These are phyloP conservation scores for Ceratocystis alfenasii DNA, from an alignment of 2,329 filamentous ascomycete species.

Conservation along the genomic window DNA sequence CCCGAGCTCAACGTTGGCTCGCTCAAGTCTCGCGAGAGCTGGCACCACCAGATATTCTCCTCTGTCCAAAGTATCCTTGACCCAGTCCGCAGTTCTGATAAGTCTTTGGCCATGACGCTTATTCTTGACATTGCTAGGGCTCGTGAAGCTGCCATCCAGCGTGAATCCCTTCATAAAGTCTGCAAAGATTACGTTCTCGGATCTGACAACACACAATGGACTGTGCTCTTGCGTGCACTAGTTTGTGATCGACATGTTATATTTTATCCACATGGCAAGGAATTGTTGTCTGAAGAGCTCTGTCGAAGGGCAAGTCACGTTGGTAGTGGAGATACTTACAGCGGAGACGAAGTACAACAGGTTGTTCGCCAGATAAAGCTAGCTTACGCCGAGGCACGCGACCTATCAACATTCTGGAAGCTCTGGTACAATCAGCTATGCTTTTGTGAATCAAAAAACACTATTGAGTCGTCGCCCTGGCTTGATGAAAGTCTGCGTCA, in stretches of 20 bases:
- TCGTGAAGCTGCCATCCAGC: slow-evolving; percentile 29
- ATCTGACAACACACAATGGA: slow-evolving; percentile 33
- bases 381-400: slow-evolving; percentile 35
- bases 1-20: slow-evolving; percentile 20
- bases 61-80: slow-evolving; percentile 27
- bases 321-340: slow-evolving; percentile 21
- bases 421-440: slow-evolving; percentile 37
- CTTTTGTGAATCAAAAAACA: slow-evolving; percentile 28
- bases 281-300: slow-evolving; percentile 34
- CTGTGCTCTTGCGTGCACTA: slow-evolving; percentile 32
- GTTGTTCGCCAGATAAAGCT: slow-evolving; percentile 30
- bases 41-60: slow-evolving; percentile 33
- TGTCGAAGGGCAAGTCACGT: slow-evolving; percentile 27
- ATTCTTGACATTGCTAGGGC: slow-evolving; percentile 30
- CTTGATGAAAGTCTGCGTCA: slow-evolving; percentile 21
- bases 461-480: slow-evolving; percentile 29
- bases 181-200: slow-evolving; percentile 35
- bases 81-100: slow-evolving; percentile 22
- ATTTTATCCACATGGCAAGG: slow-evolving; percentile 30
- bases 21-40: slow-evolving; percentile 31
- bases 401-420: slow-evolving; percentile 37
- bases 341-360: slow-evolving; percentile 25
- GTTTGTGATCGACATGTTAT: slow-evolving; percentile 40
- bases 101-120: slow-evolving; percentile 26
- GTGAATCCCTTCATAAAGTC: slow-evolving; percentile 33